Percentiles rank a stretch among this genome's conserved stretches.
Evolutionary conservation across 1,284 basidiomycete species (phyloP).

Genomic region (Trametes sp.): DNA sequence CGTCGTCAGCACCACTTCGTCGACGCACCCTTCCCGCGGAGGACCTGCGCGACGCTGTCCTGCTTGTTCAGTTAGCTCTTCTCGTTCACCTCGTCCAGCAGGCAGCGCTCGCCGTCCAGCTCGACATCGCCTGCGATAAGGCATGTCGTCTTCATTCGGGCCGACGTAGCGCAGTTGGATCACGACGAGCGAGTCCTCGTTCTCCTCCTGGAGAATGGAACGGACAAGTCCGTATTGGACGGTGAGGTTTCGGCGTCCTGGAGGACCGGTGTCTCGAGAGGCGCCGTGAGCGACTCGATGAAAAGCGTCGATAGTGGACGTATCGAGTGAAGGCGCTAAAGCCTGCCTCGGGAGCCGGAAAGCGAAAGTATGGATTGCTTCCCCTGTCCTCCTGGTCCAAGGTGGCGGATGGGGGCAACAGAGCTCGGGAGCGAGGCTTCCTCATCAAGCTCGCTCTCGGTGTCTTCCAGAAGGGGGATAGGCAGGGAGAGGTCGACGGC

Average conservation of each 20-base stretch:
- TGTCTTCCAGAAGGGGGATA: background rate
- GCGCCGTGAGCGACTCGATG: slow-evolving; percentile 20
- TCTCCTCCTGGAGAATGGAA: too few species aligned
- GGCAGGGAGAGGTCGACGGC: background rate
- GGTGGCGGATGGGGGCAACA: background rate
- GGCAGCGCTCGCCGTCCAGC: slow-evolving; percentile 83
- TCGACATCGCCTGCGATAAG: slow-evolving; percentile 84
- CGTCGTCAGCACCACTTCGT: too few species aligned
- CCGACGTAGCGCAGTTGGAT: slow-evolving; percentile 92
- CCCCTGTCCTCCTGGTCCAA: background rate
- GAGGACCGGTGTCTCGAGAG: slow-evolving; percentile 17
- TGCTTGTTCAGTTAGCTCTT: slow-evolving; percentile 90
- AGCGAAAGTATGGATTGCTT: slow-evolving; percentile 12
- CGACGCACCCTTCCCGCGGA: slow-evolving; percentile 81
- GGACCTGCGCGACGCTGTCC: slow-evolving; percentile 87
- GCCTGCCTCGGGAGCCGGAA: slow-evolving; percentile 17
- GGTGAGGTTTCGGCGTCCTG: background rate
- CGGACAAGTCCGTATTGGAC: too few species aligned
- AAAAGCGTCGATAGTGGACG: background rate
- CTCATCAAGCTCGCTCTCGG: background rate
- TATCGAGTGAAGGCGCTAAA: slow-evolving; percentile 26
- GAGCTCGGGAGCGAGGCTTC: background rate
- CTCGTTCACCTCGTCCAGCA: slow-evolving; percentile 90
- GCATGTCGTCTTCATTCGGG: slow-evolving; percentile 74
- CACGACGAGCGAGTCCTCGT: slow-evolving; percentile 83